phyloP scores from a whole-genome alignment of 148 eudicot genomes.

The Linanthus parryae region DNA sequence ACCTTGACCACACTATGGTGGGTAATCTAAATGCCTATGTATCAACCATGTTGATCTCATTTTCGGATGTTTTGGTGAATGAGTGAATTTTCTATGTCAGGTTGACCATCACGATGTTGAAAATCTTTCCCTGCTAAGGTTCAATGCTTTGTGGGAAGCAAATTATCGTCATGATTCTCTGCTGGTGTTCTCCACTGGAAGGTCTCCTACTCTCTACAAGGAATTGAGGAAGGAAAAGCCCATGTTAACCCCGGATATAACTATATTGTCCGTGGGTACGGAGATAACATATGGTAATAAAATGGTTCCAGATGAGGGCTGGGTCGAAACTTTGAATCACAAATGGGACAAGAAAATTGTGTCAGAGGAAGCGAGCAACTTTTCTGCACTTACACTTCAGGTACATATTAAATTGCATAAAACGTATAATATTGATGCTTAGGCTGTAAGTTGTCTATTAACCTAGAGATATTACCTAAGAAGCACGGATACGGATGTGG shows the following conservation, averaged over 20 bases:
- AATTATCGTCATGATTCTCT: slow-evolving; percentile 65
- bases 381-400: slow-evolving; percentile 63
- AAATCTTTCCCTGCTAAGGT: slow-evolving; percentile 52
- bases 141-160: slow-evolving; percentile 68
- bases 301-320: slow-evolving; percentile 66
- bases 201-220: slow-evolving; percentile 61
- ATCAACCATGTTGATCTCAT: neutral
- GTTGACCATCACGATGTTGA: slow-evolving; percentile 77
- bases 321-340: slow-evolving; percentile 48
- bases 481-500: no score
- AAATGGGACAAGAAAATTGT: slow-evolving; percentile 58
- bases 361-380: slow-evolving; percentile 44
- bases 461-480: no score
- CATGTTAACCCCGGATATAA: slow-evolving; percentile 66
- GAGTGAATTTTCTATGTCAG: slow-evolving; percentile 20
- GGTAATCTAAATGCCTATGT: neutral
- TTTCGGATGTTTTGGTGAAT: slow-evolving; percentile 2
- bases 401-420: slow-evolving; percentile 16
- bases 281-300: slow-evolving; percentile 68
- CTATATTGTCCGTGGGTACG: slow-evolving; percentile 73
- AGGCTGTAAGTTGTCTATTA: no score
- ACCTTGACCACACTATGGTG: slow-evolving; percentile 79
- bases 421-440: neutral
- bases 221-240: slow-evolving; percentile 66
- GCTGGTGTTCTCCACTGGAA: slow-evolving; percentile 64